These are phyloP conservation scores for Oryza officinalis DNA, from an alignment of 176 grass and related monocot genomes.

Conservation along the genomic window DNA sequence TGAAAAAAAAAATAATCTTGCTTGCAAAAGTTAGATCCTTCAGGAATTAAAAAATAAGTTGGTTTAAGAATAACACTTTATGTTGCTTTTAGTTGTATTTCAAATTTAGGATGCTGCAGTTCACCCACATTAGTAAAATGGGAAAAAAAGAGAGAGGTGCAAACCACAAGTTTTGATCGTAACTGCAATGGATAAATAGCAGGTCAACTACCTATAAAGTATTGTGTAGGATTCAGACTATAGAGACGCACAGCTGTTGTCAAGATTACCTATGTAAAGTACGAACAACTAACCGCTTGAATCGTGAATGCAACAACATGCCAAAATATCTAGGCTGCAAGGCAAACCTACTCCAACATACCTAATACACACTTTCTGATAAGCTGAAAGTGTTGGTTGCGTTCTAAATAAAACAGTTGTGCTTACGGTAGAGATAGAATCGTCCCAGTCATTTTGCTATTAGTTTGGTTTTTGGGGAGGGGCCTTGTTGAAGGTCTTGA, in stretches of 20 bases:
- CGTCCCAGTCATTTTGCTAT: not conserved
- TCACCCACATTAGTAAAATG: no score
- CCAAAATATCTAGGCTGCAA: slow-evolving; percentile 10
- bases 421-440: not conserved
- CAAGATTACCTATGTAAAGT: not conserved
- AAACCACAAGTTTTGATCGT: no score
- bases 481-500: not conserved
- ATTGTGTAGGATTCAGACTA: not conserved
- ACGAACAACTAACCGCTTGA: not conserved
- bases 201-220: no score
- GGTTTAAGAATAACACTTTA: no score
- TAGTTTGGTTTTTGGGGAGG: not conserved
- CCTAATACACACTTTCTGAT: slow-evolving; percentile 16
- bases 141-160: no score
- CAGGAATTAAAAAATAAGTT: no score
- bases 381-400: not conserved
- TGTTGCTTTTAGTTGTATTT: no score
- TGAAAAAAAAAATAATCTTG: no score
- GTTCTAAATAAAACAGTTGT: not conserved
- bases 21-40: no score
- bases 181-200: no score
- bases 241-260: not conserved
- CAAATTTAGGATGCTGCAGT: no score
- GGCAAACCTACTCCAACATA: slow-evolving; percentile 20
- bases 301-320: not conserved